Conservation (phyloP, 179 eudicot genomes). For the Dionaea muscipula region DNA sequence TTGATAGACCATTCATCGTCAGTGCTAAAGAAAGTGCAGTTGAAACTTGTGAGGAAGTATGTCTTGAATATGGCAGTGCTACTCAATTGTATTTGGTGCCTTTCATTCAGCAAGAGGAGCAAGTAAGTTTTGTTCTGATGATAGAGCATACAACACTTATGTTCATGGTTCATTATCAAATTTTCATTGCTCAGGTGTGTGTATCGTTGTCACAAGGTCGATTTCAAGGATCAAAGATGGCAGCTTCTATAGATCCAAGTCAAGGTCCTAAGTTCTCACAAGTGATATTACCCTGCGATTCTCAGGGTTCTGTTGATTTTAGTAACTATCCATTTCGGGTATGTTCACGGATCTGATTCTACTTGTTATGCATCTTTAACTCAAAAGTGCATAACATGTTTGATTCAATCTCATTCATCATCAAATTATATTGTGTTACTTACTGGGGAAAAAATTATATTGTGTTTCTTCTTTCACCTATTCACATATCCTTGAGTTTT, state of each 20-base stretch:
- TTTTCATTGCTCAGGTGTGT: conserved; percentile 40
- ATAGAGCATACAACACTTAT: neutral
- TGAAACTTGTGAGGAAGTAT: conserved; percentile 30
- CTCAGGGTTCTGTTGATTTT: conserved; percentile 80
- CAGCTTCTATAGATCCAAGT: conserved; percentile 34
- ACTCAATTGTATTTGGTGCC: conserved; percentile 87
- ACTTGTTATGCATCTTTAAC: neutral
- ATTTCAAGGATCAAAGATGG: conserved; percentile 49
- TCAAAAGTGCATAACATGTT: too few species aligned
- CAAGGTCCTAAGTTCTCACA: conserved; percentile 69
- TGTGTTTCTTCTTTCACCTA: too few species aligned
- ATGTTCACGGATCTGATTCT: conserved; percentile 16
- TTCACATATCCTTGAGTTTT: too few species aligned
- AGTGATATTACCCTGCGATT: conserved; percentile 79
- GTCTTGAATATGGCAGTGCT: conserved; percentile 91
- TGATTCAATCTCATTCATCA: too few species aligned
- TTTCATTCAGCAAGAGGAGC: conserved; percentile 64
- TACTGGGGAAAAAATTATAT: too few species aligned
- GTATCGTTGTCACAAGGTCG: conserved; percentile 66
- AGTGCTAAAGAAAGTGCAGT: conserved; percentile 29
- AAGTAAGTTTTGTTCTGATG: conserved; percentile 27
- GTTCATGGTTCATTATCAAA: conserved; percentile 5
- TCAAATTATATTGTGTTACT: too few species aligned
- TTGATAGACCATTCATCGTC: conserved; percentile 67
- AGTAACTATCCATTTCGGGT: conserved; percentile 84